Base-by-base conservation (phyloP, 1,139 yeast species). In the Geotrichum cucujoidarum region DNA sequence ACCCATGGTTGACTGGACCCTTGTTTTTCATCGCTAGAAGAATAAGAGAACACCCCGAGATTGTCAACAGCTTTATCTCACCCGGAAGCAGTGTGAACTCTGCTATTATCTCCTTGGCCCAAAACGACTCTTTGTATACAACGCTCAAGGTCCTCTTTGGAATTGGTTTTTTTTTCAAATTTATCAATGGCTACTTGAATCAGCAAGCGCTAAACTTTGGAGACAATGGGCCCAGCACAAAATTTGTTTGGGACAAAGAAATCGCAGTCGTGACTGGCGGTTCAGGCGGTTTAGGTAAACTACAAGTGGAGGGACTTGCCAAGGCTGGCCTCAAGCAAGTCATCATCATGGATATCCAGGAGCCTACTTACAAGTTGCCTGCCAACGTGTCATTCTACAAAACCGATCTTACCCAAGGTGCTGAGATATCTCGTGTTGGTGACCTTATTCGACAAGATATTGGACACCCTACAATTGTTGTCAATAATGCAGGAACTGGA, bases 401-500 rank as follows among this genome's bases (percentile, higher is more conserved):
- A 38, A 44, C 42, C 10, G 80, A 81, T 57, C 56, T 81, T 43
- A 65, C 70, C 0, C 57, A 69, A 48, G 64, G 65, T 13, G 45
- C 71, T 81, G 5, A 53, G 60, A 31, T 61, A 62, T 5, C 54
- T 67, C 38, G 72, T 21, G 47, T 69, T 1, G 55, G 74, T 8
- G 57, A 61, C 5, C 50, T 44, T 18, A 73, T 83, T 22, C 60
- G 61, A 29, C n/a, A 33, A 1, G 58, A 59, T 49, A 59, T 79
- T 38, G 89, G 89, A 0, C 53, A 54, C 0, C 80, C 83, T 0
- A 74, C 84, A 0, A 69, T 84, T 3, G 65, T 84, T 10, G 73
- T 84, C 43, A 84, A 84, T 61, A 84, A 84, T 61, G 94, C 92
- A 2, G 94, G 84, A 0, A 75, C 82, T 21, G 73, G 83, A 4